phyloP scores from a whole-genome alignment of 176 grass and related monocot species.

The Echinochloa phyllopogon region DNA sequence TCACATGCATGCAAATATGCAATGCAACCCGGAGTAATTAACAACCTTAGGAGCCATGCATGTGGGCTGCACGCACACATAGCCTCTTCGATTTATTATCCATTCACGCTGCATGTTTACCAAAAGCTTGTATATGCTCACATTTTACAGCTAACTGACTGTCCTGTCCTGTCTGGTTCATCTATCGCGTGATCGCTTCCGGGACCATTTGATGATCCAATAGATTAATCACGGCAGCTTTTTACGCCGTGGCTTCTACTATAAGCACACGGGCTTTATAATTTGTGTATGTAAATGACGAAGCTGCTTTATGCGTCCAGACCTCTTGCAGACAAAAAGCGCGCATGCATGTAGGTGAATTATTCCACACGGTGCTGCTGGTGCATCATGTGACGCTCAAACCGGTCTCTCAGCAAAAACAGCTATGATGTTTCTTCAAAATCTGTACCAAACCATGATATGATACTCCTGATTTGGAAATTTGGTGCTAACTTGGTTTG shows the following conservation, averaged over 20 bases:
- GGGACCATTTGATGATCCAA: slow-evolving; percentile 35
- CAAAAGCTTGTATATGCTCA: not conserved
- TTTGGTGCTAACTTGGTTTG: not conserved
- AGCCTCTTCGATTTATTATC: not conserved
- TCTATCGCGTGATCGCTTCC: not conserved
- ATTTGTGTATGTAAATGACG: not conserved
- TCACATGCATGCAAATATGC: slow-evolving; percentile 39
- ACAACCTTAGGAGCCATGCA: slow-evolving; percentile 17
- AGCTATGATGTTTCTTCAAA: not conserved
- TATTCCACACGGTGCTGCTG: not conserved
- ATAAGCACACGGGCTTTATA: not conserved
- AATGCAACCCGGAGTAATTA: not conserved
- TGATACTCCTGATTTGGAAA: not conserved
- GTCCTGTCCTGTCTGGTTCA: slow-evolving; percentile 25
- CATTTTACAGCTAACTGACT: slow-evolving; percentile 50
- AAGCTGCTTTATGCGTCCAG: not conserved
- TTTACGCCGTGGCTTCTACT: slow-evolving; percentile 23
- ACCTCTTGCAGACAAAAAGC: slow-evolving; percentile 19
- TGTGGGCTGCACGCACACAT: slow-evolving; percentile 10
- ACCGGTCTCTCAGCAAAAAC: not conserved
- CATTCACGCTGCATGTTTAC: slow-evolving; percentile 39
- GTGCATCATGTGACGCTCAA: slow-evolving; percentile 4
- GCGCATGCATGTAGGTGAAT: not conserved
- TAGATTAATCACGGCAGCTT: slow-evolving; percentile 31
- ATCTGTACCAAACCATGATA: not conserved